A percentile compares a stretch with the other conserved stretches of the same genome.
These are phyloP conservation scores for Pestalotiopsis sp. DNA, from an alignment of 2,329 filamentous ascomycete species.

Conservation along the genomic window DNA sequence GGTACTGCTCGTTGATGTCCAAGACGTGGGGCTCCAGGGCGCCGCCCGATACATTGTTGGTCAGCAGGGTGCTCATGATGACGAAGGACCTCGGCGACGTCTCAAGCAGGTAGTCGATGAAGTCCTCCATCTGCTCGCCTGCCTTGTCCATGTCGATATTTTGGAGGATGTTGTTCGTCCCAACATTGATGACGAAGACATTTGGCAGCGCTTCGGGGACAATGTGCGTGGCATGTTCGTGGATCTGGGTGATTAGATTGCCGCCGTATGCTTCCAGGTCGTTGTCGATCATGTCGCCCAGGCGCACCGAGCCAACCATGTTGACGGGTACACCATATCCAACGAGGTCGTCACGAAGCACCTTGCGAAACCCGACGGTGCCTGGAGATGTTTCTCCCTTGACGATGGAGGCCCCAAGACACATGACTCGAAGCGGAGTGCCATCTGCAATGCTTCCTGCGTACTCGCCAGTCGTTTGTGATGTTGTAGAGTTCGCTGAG, in stretches of 20 bases:
- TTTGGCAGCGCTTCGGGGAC: conserved; percentile 30
- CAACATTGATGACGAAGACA: conserved; percentile 34
- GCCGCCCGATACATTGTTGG: conserved; percentile 25
- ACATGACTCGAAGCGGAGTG: conserved; percentile 32
- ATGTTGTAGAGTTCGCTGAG: background rate
- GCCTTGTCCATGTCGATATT: conserved; percentile 26
- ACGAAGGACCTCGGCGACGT: conserved; percentile 30
- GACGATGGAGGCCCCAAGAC: conserved; percentile 31
- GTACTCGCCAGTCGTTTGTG: conserved; percentile 8
- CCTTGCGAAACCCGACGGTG: conserved; percentile 27
- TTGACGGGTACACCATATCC: conserved; percentile 25
- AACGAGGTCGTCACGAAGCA: conserved; percentile 28
- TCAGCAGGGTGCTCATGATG: conserved; percentile 30
- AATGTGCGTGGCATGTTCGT: conserved; percentile 28
- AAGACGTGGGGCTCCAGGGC: conserved; percentile 26
- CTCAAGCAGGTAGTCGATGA: conserved; percentile 31
- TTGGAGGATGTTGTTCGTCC: conserved; percentile 35
- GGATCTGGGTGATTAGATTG: conserved; percentile 29
- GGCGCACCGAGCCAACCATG: conserved; percentile 34
- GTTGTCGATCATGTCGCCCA: conserved; percentile 34
- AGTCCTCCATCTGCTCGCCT: conserved; percentile 25
- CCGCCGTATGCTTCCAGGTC: conserved; percentile 35
- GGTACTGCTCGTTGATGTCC: conserved; percentile 30
- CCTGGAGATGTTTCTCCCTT: conserved; percentile 28
- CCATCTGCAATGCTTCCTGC: conserved; percentile 23